These are phyloP conservation scores for Populus tremula DNA, from an alignment of 345 rosid species.

Conservation along the genomic window DNA sequence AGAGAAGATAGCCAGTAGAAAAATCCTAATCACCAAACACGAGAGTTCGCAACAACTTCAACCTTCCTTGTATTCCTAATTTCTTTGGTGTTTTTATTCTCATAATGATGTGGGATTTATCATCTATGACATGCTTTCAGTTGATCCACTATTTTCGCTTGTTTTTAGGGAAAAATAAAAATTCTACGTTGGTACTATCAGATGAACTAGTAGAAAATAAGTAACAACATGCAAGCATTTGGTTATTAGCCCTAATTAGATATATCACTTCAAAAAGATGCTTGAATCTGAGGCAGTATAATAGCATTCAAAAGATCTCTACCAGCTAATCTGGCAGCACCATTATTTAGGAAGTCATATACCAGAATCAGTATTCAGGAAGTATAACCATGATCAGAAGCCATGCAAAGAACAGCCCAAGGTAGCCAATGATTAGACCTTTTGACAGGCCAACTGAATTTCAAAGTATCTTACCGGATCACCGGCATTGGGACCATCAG, in stretches of 20 bases:
- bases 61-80: neutral
- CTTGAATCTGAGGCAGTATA: neutral
- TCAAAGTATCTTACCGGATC: conserved; percentile 51
- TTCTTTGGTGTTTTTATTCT: neutral
- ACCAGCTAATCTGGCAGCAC: conserved; percentile 1
- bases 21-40: neutral
- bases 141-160: neutral
- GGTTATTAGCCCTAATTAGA: neutral
- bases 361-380: neutral
- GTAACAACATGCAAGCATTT: neutral
- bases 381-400: neutral
- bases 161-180: neutral
- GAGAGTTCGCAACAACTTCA: neutral
- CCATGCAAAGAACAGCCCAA: neutral
- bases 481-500: conserved; percentile 87
- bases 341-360: neutral
- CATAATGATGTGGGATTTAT: too few relatives aligned
- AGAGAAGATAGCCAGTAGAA: too few relatives aligned
- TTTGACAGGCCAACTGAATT: conserved; percentile 5
- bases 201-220: neutral
- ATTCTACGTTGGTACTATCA: neutral
- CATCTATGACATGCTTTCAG: neutral
- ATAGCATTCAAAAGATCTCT: neutral
- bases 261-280: neutral
- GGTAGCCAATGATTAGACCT: neutral